phyloP scores from a whole-genome alignment of 192 early-diverging fungal genomes.

The Funneliformis mosseae region DNA sequence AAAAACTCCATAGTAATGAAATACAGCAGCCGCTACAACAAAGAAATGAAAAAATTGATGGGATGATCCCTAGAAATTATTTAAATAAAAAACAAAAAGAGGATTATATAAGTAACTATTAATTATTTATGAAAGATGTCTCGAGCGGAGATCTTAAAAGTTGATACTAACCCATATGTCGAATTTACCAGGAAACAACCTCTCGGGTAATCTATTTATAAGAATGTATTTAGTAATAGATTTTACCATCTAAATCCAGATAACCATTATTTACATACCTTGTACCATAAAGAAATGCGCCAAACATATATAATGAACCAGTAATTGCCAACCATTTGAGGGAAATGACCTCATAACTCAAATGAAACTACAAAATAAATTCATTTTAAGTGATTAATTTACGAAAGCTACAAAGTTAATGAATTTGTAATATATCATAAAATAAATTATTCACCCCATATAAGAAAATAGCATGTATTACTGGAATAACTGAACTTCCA shows the following conservation, averaged over 20 bases:
- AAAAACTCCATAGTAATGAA: slow-evolving; percentile 72
- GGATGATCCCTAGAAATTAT: slow-evolving; percentile 58
- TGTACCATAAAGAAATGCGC: slow-evolving; percentile 87
- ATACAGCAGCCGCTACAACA: slow-evolving; percentile 70
- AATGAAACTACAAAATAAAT: slow-evolving; percentile 11
- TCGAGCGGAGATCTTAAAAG: not conserved
- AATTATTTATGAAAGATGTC: slow-evolving; percentile 9
- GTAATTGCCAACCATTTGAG: slow-evolving; percentile 66
- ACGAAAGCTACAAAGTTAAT: not conserved
- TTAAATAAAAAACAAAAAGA: slow-evolving; percentile 3
- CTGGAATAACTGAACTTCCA: slow-evolving; percentile 68
- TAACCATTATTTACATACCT: slow-evolving; percentile 11
- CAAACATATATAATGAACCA: slow-evolving; percentile 75
- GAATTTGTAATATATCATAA: not conserved
- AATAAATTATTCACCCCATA: slow-evolving; percentile 62
- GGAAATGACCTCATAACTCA: slow-evolving; percentile 56
- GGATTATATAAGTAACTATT: not conserved
- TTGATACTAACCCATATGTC: slow-evolving; percentile 70
- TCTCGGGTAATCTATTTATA: slow-evolving; percentile 70
- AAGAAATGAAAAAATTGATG: slow-evolving; percentile 92
- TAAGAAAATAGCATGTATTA: slow-evolving; percentile 61
- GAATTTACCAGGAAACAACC: slow-evolving; percentile 81
- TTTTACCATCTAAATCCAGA: not conserved
- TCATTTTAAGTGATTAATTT: not conserved
- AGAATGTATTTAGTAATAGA: slow-evolving; percentile 4